Evolutionary conservation across 140 eudicot genomes (phyloP).

Genomic region (Bidens hawaiensis): DNA sequence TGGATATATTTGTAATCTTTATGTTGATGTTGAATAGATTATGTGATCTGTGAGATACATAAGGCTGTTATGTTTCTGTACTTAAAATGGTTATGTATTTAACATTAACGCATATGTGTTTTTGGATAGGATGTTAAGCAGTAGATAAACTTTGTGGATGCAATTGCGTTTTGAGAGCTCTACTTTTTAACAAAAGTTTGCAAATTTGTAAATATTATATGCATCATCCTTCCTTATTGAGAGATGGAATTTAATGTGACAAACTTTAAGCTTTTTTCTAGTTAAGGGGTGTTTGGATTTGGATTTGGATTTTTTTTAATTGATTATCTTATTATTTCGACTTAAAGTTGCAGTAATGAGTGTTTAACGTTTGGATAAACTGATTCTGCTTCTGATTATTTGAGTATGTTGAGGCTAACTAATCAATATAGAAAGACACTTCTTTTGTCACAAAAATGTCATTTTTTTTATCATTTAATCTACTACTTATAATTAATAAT

Average conservation of each 20-base stretch:
- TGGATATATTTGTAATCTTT: neutral
- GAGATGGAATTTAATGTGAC: neutral
- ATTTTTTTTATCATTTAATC: neutral
- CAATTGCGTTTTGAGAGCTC: constrained; percentile 15
- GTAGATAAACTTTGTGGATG: neutral
- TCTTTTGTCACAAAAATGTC: neutral
- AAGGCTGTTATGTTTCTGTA: neutral
- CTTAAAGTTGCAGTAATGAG: neutral
- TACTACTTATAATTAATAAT: neutral
- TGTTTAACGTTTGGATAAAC: neutral
- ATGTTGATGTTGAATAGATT: neutral
- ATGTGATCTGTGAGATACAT: neutral
- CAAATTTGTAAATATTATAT: neutral
- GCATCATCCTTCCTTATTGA: neutral
- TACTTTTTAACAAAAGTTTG: neutral
- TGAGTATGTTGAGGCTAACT: neutral
- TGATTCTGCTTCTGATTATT: neutral
- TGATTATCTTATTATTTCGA: neutral
- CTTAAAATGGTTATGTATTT: neutral
- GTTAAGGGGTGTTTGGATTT: neutral
- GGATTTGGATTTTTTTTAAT: neutral
- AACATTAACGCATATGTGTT: neutral
- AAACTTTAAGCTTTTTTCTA: neutral
- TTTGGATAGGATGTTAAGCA: neutral
- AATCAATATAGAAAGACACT: neutral